Evolutionary conservation across 495 filamentous ascomycete genomes (phyloP).

Genomic region (Hypoxylon cercidicola): DNA sequence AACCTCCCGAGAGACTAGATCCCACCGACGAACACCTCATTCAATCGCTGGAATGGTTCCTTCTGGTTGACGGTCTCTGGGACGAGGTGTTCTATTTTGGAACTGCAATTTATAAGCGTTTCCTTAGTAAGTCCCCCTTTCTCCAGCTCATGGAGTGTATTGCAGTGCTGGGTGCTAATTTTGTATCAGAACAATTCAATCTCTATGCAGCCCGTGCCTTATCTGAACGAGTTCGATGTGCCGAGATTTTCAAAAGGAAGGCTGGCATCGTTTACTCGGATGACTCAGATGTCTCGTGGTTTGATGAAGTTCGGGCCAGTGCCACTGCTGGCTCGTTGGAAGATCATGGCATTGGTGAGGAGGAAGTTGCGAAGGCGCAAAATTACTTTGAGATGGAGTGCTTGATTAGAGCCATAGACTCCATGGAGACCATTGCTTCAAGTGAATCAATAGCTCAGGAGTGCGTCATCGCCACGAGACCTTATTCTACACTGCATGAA

Average conservation of each 20-base stretch:
- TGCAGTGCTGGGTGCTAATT: slow-evolving; percentile 40
- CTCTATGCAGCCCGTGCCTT: slow-evolving; percentile 75
- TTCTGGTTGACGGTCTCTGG: slow-evolving; percentile 76
- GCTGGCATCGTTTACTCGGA: slow-evolving; percentile 45
- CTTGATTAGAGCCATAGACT: slow-evolving; percentile 71
- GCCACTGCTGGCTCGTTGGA: slow-evolving; percentile 50
- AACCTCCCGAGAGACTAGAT: slow-evolving; percentile 61
- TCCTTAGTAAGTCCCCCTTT: slow-evolving; percentile 68
- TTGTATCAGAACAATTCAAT: slow-evolving; percentile 56
- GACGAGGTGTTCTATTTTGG: slow-evolving; percentile 74
- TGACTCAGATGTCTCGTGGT: slow-evolving; percentile 51
- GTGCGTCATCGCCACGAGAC: slow-evolving; percentile 41
- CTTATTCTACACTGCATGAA: background rate
- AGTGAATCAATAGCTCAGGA: slow-evolving; percentile 56
- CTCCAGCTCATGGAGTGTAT: slow-evolving; percentile 10
- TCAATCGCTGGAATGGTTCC: slow-evolving; percentile 84
- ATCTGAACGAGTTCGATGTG: slow-evolving; percentile 58
- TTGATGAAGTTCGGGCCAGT: slow-evolving; percentile 51
- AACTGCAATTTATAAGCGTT: slow-evolving; percentile 74
- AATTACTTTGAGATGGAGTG: slow-evolving; percentile 79
- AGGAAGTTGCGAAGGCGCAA: slow-evolving; percentile 61
- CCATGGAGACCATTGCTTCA: slow-evolving; percentile 66
- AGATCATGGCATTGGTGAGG: slow-evolving; percentile 45
- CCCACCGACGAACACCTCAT: slow-evolving; percentile 77
- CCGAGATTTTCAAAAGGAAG: slow-evolving; percentile 54